Evolutionary conservation across 441 rosid genomes (phyloP), one percentile per base, ranked within the genome.

Genomic region (Corymbia citriodora): DNA sequence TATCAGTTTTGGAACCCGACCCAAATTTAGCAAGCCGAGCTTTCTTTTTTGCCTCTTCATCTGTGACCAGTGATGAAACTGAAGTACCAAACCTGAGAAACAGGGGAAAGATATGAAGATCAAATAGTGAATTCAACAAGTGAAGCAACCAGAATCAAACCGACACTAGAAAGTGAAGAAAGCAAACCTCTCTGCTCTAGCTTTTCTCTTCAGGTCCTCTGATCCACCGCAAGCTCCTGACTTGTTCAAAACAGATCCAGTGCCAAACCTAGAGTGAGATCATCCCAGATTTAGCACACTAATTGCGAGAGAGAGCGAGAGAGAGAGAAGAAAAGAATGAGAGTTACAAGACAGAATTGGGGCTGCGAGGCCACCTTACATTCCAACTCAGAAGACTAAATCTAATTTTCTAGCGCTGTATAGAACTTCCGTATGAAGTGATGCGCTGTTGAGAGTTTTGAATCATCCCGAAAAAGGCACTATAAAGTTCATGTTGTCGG

Each of bases 181-280:
- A 36, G 50, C 88, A 88, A 70, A 97, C 99, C 99, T 97, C 93
- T 97, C 99, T 82, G 99, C 98, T 94, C 99, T 93, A 90, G 98
- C 97, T 92, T 96, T 98, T 92, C 97, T 96, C 94, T 97, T 98
- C 93, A 95, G 91, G 72, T 95, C 98, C 94, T 97, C 99, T 14
- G 95, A 94, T 89, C 93, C 94, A 92, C 95, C 96, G 57, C 92
- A 83, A 79, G 85, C 93, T 27, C 92, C 96, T 50, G 96, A 92
- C 54, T 87, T 95, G 87, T 91, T 93, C 55, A 88, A 79, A 25
- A 88, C 83, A 25, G 94, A 88, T 14, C 91, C 94, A 88, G 94
- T 92, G 70, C 97, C 97, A 91, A 96, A 96, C 97, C 98, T 96
- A 87, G 61, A 88, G 31, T n/a, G 31, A 55, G 70, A 55, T 79